These are phyloP conservation scores for Penicillium coffeae DNA, from an alignment of 495 filamentous ascomycete species.

Conservation along the genomic window DNA sequence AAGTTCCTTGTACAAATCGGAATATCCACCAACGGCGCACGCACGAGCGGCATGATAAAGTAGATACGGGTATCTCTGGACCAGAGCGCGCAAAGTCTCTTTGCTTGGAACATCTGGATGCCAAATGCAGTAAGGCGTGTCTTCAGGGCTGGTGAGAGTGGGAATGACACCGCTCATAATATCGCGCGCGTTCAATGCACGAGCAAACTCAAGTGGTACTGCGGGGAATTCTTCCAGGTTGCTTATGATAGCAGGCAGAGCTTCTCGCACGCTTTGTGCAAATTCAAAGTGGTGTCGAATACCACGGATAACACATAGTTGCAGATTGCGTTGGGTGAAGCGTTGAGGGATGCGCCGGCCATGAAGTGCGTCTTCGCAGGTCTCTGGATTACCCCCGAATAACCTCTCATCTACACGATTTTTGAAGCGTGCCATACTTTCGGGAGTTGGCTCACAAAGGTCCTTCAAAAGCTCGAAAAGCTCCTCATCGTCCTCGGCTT, in stretches of 20 bases:
- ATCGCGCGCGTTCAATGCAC: constrained; percentile 8
- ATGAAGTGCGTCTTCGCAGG: constrained; percentile 8
- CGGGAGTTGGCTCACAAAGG: no score
- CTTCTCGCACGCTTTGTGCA: no score
- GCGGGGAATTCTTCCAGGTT: constrained; percentile 9
- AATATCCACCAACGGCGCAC: constrained; percentile 29
- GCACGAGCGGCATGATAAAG: constrained; percentile 28
- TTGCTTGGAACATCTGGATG: constrained; percentile 7
- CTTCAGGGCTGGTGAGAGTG: constrained; percentile 1
- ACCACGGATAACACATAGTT: constrained; percentile 8
- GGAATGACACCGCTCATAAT: constrained; percentile 13
- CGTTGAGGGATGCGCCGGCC: constrained; percentile 2
- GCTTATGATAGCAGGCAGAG: no score
- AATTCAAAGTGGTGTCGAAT: constrained; percentile 12
- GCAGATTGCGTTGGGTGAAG: constrained; percentile 2
- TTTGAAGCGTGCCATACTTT: no score
- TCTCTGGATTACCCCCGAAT: no score
- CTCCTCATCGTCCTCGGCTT: no score
- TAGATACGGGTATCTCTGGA: constrained; percentile 17
- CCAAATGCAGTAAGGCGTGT: constrained; percentile 12
- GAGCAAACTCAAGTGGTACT: constrained; percentile 8
- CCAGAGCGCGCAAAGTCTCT: constrained; percentile 10
- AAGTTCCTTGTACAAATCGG: constrained; percentile 25
- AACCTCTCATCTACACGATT: no score
- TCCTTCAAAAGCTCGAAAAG: no score